Evolutionary conservation across 2,329 filamentous ascomycete species (phyloP).

Genomic region (Lasiodiplodia citricola): DNA sequence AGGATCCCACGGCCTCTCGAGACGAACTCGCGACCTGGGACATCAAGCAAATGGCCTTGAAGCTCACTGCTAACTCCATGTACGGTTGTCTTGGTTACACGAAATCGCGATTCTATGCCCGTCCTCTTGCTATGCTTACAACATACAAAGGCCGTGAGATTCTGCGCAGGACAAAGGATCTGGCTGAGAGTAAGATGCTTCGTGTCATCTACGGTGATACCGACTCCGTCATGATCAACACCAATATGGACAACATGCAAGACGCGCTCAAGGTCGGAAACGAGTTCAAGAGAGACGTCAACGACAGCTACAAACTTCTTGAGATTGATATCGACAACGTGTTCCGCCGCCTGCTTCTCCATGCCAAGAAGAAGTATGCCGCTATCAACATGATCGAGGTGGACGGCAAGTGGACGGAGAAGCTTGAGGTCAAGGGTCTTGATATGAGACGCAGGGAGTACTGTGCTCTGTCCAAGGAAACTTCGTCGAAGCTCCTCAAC

Average conservation of each 20-base stretch:
- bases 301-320: slow-evolving; percentile 87
- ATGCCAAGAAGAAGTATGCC: slow-evolving; percentile 99
- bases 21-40: slow-evolving; percentile 95
- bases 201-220: slow-evolving; percentile 99
- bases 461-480: slow-evolving; percentile 93
- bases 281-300: slow-evolving; percentile 94
- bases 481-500: slow-evolving; percentile 85
- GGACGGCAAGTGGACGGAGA: slow-evolving; percentile 88
- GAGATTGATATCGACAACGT: slow-evolving; percentile 99
- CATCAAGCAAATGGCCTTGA: slow-evolving; percentile 95
- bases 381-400: slow-evolving; percentile 91
- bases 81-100: slow-evolving; percentile 98
- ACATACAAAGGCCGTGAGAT: slow-evolving; percentile 98
- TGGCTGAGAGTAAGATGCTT: slow-evolving; percentile 88
- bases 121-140: slow-evolving; percentile 91
- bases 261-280: slow-evolving; percentile 90
- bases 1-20: slow-evolving; percentile 81
- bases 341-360: slow-evolving; percentile 88
- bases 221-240: slow-evolving; percentile 99
- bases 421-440: slow-evolving; percentile 96
- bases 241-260: slow-evolving; percentile 90
- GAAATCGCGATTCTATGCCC: slow-evolving; percentile 95
- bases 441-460: slow-evolving; percentile 99
- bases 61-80: slow-evolving; percentile 99
- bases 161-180: slow-evolving; percentile 90